Percentiles rank a stretch among this genome's conserved stretches.
phyloP scores from a whole-genome alignment of 805 yeast species.

The Scheffersomyces amazonensis region DNA sequence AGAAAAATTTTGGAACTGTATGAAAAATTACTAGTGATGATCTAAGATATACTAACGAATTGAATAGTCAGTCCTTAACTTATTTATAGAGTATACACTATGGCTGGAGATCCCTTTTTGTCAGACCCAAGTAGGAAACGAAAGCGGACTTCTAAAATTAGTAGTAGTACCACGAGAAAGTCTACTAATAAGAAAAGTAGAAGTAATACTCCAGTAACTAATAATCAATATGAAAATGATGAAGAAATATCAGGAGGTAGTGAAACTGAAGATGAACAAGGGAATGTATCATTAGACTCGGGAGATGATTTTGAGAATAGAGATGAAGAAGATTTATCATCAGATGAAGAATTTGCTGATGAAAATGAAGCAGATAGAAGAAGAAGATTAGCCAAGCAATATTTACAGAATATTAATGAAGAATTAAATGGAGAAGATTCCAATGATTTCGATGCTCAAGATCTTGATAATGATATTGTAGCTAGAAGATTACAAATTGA shows the following conservation, averaged over 20 bases:
- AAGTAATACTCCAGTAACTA: constrained; percentile 7
- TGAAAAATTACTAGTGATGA: no score
- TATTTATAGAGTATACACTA: constrained; percentile 9
- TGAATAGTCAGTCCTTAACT: no score
- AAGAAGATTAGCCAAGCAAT: constrained; percentile 90
- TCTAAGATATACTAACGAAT: no score
- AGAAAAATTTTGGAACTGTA: no score
- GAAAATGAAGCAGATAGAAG: constrained; percentile 93
- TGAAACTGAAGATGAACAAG: constrained; percentile 56
- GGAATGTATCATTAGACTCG: constrained; percentile 46
- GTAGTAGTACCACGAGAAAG: constrained; percentile 17
- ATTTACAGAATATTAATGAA: constrained; percentile 71
- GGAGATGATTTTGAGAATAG: constrained; percentile 47
- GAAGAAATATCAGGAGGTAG: constrained; percentile 55
- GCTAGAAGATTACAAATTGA: constrained; percentile 79
- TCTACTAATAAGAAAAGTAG: constrained; percentile 7
- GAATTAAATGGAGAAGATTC: constrained; percentile 41
- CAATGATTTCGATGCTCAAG: constrained; percentile 75
- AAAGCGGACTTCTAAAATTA: constrained; percentile 30
- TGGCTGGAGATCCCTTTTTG: constrained; percentile 64
- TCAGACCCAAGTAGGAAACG: constrained; percentile 57
- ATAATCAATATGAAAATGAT: constrained; percentile 29
- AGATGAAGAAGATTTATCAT: constrained; percentile 44
- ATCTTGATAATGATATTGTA: constrained; percentile 82
- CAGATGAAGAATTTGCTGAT: constrained; percentile 68